These are phyloP conservation scores for Blumeria hordei DNA, from an alignment of 2,329 filamentous ascomycete genomes.

Conservation along the genomic window DNA sequence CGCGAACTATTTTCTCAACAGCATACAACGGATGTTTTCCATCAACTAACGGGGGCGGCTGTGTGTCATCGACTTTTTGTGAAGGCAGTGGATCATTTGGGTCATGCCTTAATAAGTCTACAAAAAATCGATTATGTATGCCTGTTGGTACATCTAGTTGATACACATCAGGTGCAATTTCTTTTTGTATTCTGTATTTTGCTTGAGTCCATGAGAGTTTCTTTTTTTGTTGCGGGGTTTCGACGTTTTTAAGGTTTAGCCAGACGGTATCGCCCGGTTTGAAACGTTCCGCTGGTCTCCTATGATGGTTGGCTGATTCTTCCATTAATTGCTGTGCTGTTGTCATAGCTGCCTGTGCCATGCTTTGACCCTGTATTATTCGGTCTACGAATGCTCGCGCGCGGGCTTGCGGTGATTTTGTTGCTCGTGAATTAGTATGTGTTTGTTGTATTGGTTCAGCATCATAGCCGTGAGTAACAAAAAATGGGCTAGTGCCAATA, in stretches of 20 bases:
- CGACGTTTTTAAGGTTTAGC: slow-evolving; percentile 1
- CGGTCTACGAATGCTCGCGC: background rate
- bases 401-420: background rate
- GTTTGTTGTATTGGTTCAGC: background rate
- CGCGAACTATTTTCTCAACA: background rate
- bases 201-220: background rate
- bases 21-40: background rate
- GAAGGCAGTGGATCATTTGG: slow-evolving; percentile 1
- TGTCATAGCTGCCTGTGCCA: background rate
- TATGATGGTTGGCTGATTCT: background rate
- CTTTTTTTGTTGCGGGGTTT: background rate
- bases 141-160: slow-evolving; percentile 1
- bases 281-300: background rate
- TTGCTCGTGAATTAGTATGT: background rate
- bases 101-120: slow-evolving; percentile 1
- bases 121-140: slow-evolving; percentile 1
- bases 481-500: slow-evolving; percentile 1
- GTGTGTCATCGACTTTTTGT: slow-evolving; percentile 1
- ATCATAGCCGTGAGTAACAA: background rate
- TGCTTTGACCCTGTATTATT: background rate
- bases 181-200: slow-evolving; percentile 1
- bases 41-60: background rate
- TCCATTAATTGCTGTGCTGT: background rate
- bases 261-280: background rate
- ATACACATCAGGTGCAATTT: background rate